Percentiles rank a stretch among this genome's conserved stretches.
These are phyloP conservation scores for Auricularia auricula-judae DNA, from an alignment of 768 basidiomycete species.

Conservation along the genomic window DNA sequence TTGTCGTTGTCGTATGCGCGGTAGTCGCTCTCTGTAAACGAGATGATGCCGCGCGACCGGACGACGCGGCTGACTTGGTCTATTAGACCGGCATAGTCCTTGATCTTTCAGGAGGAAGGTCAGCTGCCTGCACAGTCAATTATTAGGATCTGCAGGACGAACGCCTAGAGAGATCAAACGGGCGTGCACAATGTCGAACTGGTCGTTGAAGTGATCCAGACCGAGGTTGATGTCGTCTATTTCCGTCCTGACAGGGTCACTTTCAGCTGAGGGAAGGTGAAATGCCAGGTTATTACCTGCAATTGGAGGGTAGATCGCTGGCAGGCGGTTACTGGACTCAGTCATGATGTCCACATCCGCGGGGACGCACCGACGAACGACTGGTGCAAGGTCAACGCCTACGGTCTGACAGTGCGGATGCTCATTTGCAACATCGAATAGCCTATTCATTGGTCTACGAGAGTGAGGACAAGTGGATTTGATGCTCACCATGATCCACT, in stretches of 20 bases:
- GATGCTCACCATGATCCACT: slow-evolving; percentile 58
- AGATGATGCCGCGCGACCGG: slow-evolving; percentile 57
- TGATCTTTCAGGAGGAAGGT: slow-evolving; percentile 29
- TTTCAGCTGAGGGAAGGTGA: not conserved
- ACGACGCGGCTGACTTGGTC: slow-evolving; percentile 57
- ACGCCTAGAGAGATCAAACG: slow-evolving; percentile 57
- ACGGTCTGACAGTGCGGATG: slow-evolving; percentile 59
- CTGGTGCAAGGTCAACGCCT: slow-evolving; percentile 70
- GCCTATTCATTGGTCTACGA: slow-evolving; percentile 32
- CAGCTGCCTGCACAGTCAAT: not conserved
- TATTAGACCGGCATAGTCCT: slow-evolving; percentile 51
- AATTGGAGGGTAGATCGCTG: slow-evolving; percentile 49
- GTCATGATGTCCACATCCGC: not conserved
- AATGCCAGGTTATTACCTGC: slow-evolving; percentile 32
- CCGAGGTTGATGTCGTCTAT: slow-evolving; percentile 80
- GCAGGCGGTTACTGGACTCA: slow-evolving; percentile 5
- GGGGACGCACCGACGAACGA: slow-evolving; percentile 52
- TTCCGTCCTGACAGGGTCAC: slow-evolving; percentile 34
- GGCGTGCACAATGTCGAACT: slow-evolving; percentile 67
- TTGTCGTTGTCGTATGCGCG: slow-evolving; percentile 44
- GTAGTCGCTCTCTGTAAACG: slow-evolving; percentile 62
- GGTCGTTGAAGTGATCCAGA: slow-evolving; percentile 68
- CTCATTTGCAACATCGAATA: slow-evolving; percentile 61
- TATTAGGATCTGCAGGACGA: not conserved
- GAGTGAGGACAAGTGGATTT: slow-evolving; percentile 1